Evolutionary conservation across 768 basidiomycete species (phyloP), one percentile per base, ranked within the genome.

Genomic region (Antrodiella citrinella): DNA sequence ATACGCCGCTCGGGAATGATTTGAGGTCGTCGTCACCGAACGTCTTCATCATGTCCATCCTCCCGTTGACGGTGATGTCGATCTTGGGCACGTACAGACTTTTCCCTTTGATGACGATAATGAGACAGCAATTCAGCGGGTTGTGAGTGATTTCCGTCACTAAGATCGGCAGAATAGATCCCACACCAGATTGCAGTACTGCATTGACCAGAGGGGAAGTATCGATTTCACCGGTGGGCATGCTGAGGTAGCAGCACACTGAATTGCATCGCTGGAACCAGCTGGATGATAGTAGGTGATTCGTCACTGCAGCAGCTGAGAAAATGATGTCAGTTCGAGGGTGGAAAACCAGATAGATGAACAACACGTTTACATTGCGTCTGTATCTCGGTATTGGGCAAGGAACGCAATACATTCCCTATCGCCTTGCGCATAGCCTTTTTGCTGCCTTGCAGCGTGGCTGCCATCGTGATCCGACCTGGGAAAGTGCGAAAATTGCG

Each of bases 231-330:
- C 75, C 84, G 1, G 73, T 62, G 10, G 85, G 84, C 88, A 91
- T 89, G 65, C 80, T 89, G 39, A 91, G 70, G 62, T 84, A 91
- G 63, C 88, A 91, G 67, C 85, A 81, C 24, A 89, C 62, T 3
- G 70, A 69, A 46, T 64, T 72, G 46, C 72, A 73, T 35, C 59
- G 58, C 26, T 71, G 64, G 57, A 88, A 84, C 7, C 71, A 69
- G 1, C 81, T 69, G 15, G 80, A 63, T 0, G 73, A 60, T 18
- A 82, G 56, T 23, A 89, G 67, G 51, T 69, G 71, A 11, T 64
- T 61, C 23, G 23, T 35, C 48, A 20, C 49, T 11, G 57, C 59
- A 50, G 62, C 56, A 44, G 62, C 64, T 65, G 44, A 49, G n/a
- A 39, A 26, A 22, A 48, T 44, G 24, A 23, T 45, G 21, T 22